Evolutionary conservation across 352 stramenopile genomes (phyloP).

Genomic region (Globisporangium barbulae): DNA sequence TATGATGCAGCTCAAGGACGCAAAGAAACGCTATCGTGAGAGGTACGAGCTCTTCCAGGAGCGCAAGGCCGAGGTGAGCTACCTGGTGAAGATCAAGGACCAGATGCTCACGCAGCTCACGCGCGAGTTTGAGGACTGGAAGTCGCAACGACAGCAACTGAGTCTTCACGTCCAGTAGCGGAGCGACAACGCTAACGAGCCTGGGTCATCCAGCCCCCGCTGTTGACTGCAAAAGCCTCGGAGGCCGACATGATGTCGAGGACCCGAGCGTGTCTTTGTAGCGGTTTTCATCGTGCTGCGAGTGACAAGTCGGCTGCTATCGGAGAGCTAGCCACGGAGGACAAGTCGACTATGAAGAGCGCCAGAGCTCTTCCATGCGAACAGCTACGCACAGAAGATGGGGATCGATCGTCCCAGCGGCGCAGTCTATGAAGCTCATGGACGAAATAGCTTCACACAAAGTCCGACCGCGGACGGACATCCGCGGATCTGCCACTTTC

Average conservation of each 20-base stretch:
- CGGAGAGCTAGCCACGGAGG: neutral
- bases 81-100: slow-evolving; percentile 55
- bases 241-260: neutral
- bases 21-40: slow-evolving; percentile 55
- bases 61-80: slow-evolving; percentile 50
- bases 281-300: neutral
- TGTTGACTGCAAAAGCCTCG: neutral
- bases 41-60: slow-evolving; percentile 46
- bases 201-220: neutral
- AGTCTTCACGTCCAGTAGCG: neutral
- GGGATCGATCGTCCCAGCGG: neutral
- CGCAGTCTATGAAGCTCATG: neutral
- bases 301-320: neutral
- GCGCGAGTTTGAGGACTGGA: slow-evolving; percentile 52
- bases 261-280: neutral
- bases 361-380: neutral
- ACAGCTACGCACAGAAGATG: neutral
- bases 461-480: neutral
- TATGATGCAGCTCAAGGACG: slow-evolving; percentile 49
- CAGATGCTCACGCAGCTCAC: slow-evolving; percentile 62
- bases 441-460: neutral
- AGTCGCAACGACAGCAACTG: slow-evolving; percentile 14
- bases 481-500: neutral
- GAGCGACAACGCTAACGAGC: neutral
- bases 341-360: neutral